Evolutionary conservation across 2,329 filamentous ascomycete species (phyloP), one percentile per base, ranked within the genome.

Genomic region (Xylaria sp.): DNA sequence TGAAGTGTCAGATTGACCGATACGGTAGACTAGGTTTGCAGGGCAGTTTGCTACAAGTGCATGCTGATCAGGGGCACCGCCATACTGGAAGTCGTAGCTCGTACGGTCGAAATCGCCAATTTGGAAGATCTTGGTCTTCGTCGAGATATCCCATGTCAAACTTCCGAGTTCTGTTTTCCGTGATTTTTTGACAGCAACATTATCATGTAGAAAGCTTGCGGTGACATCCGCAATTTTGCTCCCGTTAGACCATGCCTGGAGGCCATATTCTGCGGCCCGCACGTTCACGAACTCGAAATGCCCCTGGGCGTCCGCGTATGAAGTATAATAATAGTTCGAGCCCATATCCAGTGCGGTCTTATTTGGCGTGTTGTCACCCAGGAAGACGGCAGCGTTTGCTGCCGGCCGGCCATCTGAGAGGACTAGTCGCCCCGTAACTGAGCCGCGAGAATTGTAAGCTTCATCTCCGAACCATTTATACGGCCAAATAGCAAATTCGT

Each of bases 191-290:
- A 86, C 79, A 0, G 73, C 75, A 20, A 86, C 76, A 58, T 83
- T 80, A 65, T 83, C 83, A 15, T 78, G 73, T 0, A 82, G 74
- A 67, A 84, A 80, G 25, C 80, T 80, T 0, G 84, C 86, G 15
- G 81, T 81, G 1, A 87, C 84, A 57, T 85, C 81, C 7, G 76
- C 77, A 15, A 86, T 76, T 8, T 69, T 73, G 31, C 82, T 82
- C 65, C 84, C 84, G 67, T 84, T 84, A 1, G 83, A 81, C 84
- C 85, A 87, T 0, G 84, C 84, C 64, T 86, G 84, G 1, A 87
- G 73, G 0, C 81, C 84, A 69, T 86, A 87, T 1, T 77, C 79
- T 0, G 80, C 84, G 0, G 77, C 76, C 5, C 84, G 82, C 20
- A 87, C 82, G 63, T 84, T 72, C 3, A 76, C 69, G 65, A 87